A percentile compares a stretch with the other conserved stretches of the same genome.
These are phyloP conservation scores for Entophlyctis luteolus DNA, from an alignment of 192 early-diverging fungal species.

Conservation along the genomic window DNA sequence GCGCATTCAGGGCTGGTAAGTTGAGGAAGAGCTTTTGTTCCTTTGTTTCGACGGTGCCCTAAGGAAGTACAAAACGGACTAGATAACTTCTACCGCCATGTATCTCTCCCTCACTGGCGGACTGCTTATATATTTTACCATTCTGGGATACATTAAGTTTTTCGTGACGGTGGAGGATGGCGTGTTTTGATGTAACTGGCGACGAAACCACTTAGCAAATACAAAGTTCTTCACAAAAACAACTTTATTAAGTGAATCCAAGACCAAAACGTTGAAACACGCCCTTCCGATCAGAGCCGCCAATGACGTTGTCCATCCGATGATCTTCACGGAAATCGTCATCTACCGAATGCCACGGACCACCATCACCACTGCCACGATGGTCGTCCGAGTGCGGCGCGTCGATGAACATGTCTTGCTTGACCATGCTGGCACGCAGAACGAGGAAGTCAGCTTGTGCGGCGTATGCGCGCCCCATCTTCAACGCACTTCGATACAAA, in stretches of 20 bases:
- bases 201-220: not conserved
- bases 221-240: not conserved
- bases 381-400: not conserved
- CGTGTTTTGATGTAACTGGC: not conserved
- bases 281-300: too few relatives aligned
- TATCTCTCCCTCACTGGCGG: slow-evolving; percentile 85
- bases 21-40: too few relatives aligned
- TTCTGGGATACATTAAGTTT: slow-evolving; percentile 53
- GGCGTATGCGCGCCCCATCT: slow-evolving; percentile 67
- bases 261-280: too few relatives aligned
- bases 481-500: slow-evolving; percentile 64
- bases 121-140: slow-evolving; percentile 88
- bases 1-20: slow-evolving; percentile 72
- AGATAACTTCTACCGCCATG: slow-evolving; percentile 84
- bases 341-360: not conserved
- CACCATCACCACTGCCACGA: not conserved
- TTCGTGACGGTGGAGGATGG: slow-evolving; percentile 31
- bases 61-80: not conserved
- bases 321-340: not conserved
- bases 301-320: too few relatives aligned
- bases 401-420: slow-evolving; percentile 34
- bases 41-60: not conserved
- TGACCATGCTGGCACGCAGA: slow-evolving; percentile 60
- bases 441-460: slow-evolving; percentile 55
- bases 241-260: not conserved